Evolutionary conservation across 2,329 filamentous ascomycete species (phyloP).

Genomic region (Pezicula rhizophila): DNA sequence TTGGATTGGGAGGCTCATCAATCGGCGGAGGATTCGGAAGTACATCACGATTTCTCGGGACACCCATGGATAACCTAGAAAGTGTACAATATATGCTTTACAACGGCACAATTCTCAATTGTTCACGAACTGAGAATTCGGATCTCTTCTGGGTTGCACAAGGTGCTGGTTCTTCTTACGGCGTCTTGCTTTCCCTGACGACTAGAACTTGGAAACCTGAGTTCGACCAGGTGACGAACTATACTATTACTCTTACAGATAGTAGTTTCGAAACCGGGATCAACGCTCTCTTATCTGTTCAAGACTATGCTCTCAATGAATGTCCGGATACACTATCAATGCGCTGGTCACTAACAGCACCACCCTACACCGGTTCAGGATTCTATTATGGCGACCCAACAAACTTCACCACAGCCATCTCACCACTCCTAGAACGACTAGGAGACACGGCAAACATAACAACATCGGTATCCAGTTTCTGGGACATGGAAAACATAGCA

Average conservation of each 20-base stretch:
- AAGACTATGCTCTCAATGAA: background rate
- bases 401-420: background rate
- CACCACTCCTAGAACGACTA: background rate
- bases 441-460: background rate
- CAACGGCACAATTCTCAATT: conserved; percentile 7
- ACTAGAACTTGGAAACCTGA: conserved; percentile 9
- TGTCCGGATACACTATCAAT: background rate
- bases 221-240: conserved; percentile 5
- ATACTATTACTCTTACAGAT: background rate
- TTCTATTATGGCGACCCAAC: background rate
- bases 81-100: conserved; percentile 12
- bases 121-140: background rate
- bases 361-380: background rate
- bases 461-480: background rate
- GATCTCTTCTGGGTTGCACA: conserved; percentile 10
- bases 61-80: conserved; percentile 9
- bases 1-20: conserved; percentile 6
- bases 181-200: conserved; percentile 5
- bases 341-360: background rate
- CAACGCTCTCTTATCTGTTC: background rate
- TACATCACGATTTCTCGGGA: conserved; percentile 8
- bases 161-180: conserved; percentile 9
- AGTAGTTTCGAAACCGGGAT: background rate
- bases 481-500: background rate
- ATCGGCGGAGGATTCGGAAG: conserved; percentile 12